phyloP scores from a whole-genome alignment of 2,329 filamentous ascomycete species.

The Trichoderma brevicompactum region DNA sequence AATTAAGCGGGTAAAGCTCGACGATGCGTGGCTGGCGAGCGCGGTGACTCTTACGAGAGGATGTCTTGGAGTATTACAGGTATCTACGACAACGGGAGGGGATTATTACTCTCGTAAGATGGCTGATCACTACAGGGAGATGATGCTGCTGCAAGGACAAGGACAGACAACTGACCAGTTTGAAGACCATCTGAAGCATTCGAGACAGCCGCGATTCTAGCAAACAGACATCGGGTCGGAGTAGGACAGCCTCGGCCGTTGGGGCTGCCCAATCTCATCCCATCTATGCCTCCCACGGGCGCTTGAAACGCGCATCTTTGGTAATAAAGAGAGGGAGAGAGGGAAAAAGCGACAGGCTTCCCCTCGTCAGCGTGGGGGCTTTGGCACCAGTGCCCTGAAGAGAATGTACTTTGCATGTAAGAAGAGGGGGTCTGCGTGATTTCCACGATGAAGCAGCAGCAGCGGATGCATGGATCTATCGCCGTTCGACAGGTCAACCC shows the following conservation, averaged over 20 bases:
- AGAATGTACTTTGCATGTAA: neutral
- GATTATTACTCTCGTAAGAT: too few relatives aligned
- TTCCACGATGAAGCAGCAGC: constrained; percentile 17
- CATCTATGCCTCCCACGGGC: neutral
- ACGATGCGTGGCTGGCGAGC: neutral
- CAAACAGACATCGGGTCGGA: neutral
- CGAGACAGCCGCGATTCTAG: neutral
- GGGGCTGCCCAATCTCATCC: neutral
- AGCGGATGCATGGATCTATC: constrained; percentile 12
- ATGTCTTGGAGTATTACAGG: neutral
- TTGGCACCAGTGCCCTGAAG: neutral
- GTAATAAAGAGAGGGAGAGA: neutral
- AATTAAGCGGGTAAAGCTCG: constrained; percentile 22
- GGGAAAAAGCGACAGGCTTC: neutral
- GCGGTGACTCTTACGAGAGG: constrained; percentile 12
- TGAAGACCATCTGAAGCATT: neutral
- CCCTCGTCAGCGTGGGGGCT: constrained; percentile 22
- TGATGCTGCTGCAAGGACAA: too few relatives aligned
- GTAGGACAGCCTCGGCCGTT: neutral
- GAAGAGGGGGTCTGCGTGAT: constrained; percentile 21
- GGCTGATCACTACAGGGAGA: too few relatives aligned
- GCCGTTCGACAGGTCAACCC: constrained; percentile 1
- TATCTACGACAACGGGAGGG: neutral
- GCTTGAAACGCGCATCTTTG: constrained; percentile 13
- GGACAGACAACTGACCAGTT: too few relatives aligned